Conservation (phyloP, 2,329 filamentous ascomycete species). For the Berkeleyomyces basicola region DNA sequence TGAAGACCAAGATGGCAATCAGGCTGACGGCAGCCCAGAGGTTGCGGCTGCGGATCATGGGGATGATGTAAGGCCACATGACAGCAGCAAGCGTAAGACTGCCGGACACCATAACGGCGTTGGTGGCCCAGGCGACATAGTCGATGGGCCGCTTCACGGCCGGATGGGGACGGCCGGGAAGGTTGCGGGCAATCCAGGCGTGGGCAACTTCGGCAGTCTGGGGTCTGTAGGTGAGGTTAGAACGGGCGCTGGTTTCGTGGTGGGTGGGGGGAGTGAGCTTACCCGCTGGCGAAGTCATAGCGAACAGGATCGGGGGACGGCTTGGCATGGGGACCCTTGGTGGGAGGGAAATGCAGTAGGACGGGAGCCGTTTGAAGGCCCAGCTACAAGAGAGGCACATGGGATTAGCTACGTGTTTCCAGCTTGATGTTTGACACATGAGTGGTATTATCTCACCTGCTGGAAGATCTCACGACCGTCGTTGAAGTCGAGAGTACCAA, state of each 20-base stretch:
- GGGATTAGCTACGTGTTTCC: neutral
- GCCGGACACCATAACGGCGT: slow-evolving; percentile 53
- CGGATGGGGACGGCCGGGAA: slow-evolving; percentile 64
- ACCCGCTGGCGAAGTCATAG: slow-evolving; percentile 77
- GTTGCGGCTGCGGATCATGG: slow-evolving; percentile 75
- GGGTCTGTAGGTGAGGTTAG: slow-evolving; percentile 33
- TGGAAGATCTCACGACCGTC: slow-evolving; percentile 76
- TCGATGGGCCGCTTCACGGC: slow-evolving; percentile 72
- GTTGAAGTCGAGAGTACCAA: slow-evolving; percentile 72
- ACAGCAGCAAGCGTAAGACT: slow-evolving; percentile 51
- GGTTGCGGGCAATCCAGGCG: slow-evolving; percentile 60
- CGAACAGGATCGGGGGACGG: slow-evolving; percentile 51
- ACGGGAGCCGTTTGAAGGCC: slow-evolving; percentile 89
- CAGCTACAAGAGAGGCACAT: slow-evolving; percentile 38
- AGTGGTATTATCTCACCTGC: slow-evolving; percentile 40
- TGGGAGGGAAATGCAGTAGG: slow-evolving; percentile 68
- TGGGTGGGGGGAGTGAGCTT: slow-evolving; percentile 20
- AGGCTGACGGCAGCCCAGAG: slow-evolving; percentile 84
- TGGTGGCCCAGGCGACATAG: slow-evolving; percentile 56
- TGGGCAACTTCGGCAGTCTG: slow-evolving; percentile 64
- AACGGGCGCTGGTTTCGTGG: neutral
- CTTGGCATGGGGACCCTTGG: slow-evolving; percentile 61
- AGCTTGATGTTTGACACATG: neutral
- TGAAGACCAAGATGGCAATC: slow-evolving; percentile 81
- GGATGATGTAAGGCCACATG: slow-evolving; percentile 61